Conservation (phyloP, 1,284 basidiomycete species). For the Irpex lacteus region DNA sequence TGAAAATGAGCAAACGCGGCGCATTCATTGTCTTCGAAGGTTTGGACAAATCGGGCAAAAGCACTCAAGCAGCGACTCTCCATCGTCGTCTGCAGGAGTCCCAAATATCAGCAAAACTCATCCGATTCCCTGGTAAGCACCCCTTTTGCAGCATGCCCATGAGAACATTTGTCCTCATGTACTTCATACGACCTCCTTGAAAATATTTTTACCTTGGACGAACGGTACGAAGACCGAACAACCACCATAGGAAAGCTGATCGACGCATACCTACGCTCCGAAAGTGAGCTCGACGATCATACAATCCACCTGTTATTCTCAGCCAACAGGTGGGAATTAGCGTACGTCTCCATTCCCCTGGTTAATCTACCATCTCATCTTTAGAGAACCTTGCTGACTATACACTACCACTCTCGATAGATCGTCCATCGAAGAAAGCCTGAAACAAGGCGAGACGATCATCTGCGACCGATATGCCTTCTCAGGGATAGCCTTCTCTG, state of each 20-base stretch:
- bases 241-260: slow-evolving; percentile 94
- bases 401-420: slow-evolving; percentile 35
- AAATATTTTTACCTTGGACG: not conserved
- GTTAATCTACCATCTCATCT: not conserved
- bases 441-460: slow-evolving; percentile 70
- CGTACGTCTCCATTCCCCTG: slow-evolving; percentile 48
- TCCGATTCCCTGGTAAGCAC: slow-evolving; percentile 84
- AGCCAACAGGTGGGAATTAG: slow-evolving; percentile 96
- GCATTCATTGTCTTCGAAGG: slow-evolving; percentile 92
- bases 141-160: not conserved
- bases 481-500: slow-evolving; percentile 93
- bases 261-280: slow-evolving; percentile 84
- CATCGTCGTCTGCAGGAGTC: slow-evolving; percentile 44
- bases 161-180: not conserved
- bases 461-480: slow-evolving; percentile 96
- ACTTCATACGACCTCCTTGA: not conserved
- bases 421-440: slow-evolving; percentile 56
- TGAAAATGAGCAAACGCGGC: slow-evolving; percentile 46
- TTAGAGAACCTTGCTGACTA: not conserved
- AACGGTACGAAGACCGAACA: slow-evolving; percentile 68
- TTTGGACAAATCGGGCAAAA: slow-evolving; percentile 91
- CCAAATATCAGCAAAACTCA: slow-evolving; percentile 45
- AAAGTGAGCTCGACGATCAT: slow-evolving; percentile 86
- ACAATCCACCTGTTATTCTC: slow-evolving; percentile 95
- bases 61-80: slow-evolving; percentile 75